Conservation (phyloP, 2,329 filamentous ascomycete genomes). For the Neofusicoccum laricinum region DNA sequence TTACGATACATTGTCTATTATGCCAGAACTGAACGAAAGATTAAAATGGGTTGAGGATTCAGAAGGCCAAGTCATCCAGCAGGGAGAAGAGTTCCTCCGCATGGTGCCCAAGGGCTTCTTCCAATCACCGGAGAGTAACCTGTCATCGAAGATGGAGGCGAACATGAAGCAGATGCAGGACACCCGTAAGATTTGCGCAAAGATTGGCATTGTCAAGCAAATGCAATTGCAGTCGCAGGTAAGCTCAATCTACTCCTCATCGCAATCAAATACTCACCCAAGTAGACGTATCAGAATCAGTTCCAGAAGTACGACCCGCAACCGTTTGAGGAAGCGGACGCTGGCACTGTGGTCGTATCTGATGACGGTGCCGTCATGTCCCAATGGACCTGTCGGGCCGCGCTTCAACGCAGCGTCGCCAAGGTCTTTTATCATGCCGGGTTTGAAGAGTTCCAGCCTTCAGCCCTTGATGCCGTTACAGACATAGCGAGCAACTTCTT, state of each 20-base stretch:
- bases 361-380: slow-evolving; percentile 88
- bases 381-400: slow-evolving; percentile 74
- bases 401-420: slow-evolving; percentile 84
- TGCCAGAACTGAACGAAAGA: slow-evolving; percentile 77
- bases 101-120: slow-evolving; percentile 75
- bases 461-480: slow-evolving; percentile 84
- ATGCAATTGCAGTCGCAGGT: slow-evolving; percentile 98
- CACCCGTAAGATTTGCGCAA: slow-evolving; percentile 90
- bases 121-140: slow-evolving; percentile 66
- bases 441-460: slow-evolving; percentile 95
- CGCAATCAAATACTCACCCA: slow-evolving; percentile 19
- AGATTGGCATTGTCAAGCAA: slow-evolving; percentile 97
- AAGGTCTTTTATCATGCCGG: slow-evolving; percentile 96
- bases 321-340: slow-evolving; percentile 82
- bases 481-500: slow-evolving; percentile 91
- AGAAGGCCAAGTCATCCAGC: slow-evolving; percentile 84
- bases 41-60: slow-evolving; percentile 87
- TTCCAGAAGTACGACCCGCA: slow-evolving; percentile 95
- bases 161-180: slow-evolving; percentile 97
- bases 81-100: slow-evolving; percentile 78
- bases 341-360: slow-evolving; percentile 83
- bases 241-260: slow-evolving; percentile 31
- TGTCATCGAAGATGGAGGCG: slow-evolving; percentile 77
- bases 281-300: slow-evolving; percentile 90
- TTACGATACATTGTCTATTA: slow-evolving; percentile 80